Evolutionary conservation across 805 yeast species (phyloP).

Genomic region (Candida sphagnicola): DNA sequence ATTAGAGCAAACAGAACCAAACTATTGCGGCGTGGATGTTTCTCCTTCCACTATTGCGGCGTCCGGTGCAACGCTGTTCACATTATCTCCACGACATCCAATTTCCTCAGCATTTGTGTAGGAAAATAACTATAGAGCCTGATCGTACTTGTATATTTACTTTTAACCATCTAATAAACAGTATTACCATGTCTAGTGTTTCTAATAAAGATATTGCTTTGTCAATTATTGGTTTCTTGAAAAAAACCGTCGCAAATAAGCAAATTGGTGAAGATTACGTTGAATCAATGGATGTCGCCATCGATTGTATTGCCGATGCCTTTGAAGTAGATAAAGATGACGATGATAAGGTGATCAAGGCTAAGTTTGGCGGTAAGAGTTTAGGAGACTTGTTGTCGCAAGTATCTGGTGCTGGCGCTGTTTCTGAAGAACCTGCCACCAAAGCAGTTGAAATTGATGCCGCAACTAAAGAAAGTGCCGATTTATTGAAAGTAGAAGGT

Average conservation of each 20-base stretch:
- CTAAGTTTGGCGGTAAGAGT: slow-evolving; percentile 45
- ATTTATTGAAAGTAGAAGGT: slow-evolving; percentile 78
- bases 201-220: slow-evolving; percentile 65
- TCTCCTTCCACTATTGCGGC: not conserved
- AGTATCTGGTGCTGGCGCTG: slow-evolving; percentile 24
- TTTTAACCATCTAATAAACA: not conserved
- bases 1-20: too few species aligned
- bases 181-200: slow-evolving; percentile 11
- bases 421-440: slow-evolving; percentile 12
- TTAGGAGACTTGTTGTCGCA: slow-evolving; percentile 41
- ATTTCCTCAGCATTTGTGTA: too few species aligned
- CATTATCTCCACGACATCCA: too few species aligned
- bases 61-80: too few species aligned
- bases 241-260: slow-evolving; percentile 53
- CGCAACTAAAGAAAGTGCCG: slow-evolving; percentile 72
- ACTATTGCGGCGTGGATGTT: not conserved
- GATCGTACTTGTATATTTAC: too few species aligned
- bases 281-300: slow-evolving; percentile 90
- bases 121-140: too few species aligned
- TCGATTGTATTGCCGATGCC: slow-evolving; percentile 88
- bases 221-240: slow-evolving; percentile 70
- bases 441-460: slow-evolving; percentile 36
- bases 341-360: slow-evolving; percentile 27
- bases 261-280: slow-evolving; percentile 71
- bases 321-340: slow-evolving; percentile 61